Evolutionary conservation across 2,329 filamentous ascomycete genomes (phyloP), one percentile per base, ranked within the genome.

Genomic region (Colletotrichum endophyticum): DNA sequence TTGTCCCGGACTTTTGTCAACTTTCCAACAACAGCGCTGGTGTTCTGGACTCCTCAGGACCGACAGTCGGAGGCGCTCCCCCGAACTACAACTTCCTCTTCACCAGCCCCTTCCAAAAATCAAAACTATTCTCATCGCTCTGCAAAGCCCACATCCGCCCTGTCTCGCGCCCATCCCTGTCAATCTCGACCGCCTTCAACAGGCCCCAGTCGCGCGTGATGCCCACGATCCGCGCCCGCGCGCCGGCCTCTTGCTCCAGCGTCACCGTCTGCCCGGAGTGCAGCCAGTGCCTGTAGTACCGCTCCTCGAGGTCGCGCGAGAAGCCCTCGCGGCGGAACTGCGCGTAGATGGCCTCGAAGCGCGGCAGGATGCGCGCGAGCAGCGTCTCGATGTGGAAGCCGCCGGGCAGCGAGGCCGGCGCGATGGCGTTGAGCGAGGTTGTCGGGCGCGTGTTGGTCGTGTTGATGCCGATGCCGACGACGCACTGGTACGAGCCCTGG

Each of bases 111-210:
- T 92, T 95, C 87, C 98, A 98, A 84, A 98, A 99, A 85, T 99
- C 97, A 87, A 99, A 99, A 84, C 96, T 98, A 82, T 99, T 99
- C 83, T 96, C 95, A 84, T 99, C 97, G 84, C 96, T 98, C 88
- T 98, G 96, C 85, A 99, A 85, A 80, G 94, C 92, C 91, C 94
- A 96, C 66, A 94, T 88, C 85, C 91, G 94, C 0, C 96, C 96
- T 1, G 95, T 98, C 3, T 89, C 87, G 70, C 93, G 88, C 78
- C 95, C 95, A 75, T 94, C 91, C 4, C 92, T 93, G 4, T 93
- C 93, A 70, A 98, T 84, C 88, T 99, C 96, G 84, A 98, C 95
- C 0, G 94, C 97, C 78, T 93, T 89, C 79, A 99, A 82, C 84
- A 99, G 87, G 0, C 97, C 97, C 93, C 95, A 98, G 83, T 99